These are phyloP conservation scores for Citrus medica DNA, from an alignment of 345 rosid species.

Conservation along the genomic window DNA sequence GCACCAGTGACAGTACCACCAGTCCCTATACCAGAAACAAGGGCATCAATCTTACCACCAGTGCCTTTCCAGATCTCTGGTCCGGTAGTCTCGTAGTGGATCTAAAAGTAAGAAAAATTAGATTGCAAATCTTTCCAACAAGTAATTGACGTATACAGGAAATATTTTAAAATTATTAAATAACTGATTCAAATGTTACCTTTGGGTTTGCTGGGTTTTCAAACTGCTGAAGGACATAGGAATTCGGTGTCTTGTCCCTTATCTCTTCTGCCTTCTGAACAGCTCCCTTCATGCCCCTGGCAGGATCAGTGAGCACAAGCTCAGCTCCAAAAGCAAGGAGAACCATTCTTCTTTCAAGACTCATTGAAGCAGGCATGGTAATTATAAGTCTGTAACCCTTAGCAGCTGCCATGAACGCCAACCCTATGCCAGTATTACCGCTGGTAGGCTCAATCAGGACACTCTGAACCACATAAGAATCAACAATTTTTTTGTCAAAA, in stretches of 20 bases:
- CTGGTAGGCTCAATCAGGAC: slow-evolving; percentile 74
- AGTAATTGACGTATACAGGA: neutral
- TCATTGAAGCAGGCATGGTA: slow-evolving; percentile 82
- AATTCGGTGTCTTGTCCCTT: slow-evolving; percentile 50
- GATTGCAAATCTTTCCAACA: neutral
- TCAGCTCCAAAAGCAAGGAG: slow-evolving; percentile 80
- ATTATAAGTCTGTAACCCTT: slow-evolving; percentile 69
- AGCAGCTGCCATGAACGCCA: slow-evolving; percentile 78
- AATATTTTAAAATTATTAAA: neutral
- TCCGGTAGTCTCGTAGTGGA: slow-evolving; percentile 67
- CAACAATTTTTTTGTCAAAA: slow-evolving; percentile 8
- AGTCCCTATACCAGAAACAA: slow-evolving; percentile 67
- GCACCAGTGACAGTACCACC: slow-evolving; percentile 68
- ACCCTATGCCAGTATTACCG: slow-evolving; percentile 67
- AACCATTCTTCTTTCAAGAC: slow-evolving; percentile 80
- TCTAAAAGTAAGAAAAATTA: slow-evolving; percentile 26
- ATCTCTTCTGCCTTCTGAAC: slow-evolving; percentile 72
- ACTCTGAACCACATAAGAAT: slow-evolving; percentile 39
- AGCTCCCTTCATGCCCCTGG: slow-evolving; percentile 68
- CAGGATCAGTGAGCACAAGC: slow-evolving; percentile 68
- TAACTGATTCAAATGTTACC: slow-evolving; percentile 32
- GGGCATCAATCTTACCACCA: slow-evolving; percentile 53
- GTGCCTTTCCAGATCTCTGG: slow-evolving; percentile 67
- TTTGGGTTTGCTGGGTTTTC: slow-evolving; percentile 74
- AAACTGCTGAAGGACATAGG: slow-evolving; percentile 64